Evolutionary conservation across 2,329 filamentous ascomycete genomes (phyloP).

Genomic region (Colletotrichum truncatum): DNA sequence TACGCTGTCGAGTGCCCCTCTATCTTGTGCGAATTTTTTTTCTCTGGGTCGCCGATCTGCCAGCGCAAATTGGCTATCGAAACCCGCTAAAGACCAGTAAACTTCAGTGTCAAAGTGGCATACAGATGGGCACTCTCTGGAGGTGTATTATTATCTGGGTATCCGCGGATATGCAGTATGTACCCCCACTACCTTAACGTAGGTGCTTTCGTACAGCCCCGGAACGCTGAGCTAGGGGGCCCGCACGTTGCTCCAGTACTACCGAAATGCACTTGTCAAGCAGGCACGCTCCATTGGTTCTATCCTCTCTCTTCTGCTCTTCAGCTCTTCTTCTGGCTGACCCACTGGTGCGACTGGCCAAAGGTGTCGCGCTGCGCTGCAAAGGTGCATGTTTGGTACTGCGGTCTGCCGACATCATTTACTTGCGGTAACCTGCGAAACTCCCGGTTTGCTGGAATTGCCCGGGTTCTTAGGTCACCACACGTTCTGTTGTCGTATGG

Average conservation of each 20-base stretch:
- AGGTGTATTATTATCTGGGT: too few relatives aligned
- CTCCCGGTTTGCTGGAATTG: constrained; percentile 22
- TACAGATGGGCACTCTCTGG: too few relatives aligned
- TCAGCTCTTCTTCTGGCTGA: neutral
- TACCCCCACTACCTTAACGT: neutral
- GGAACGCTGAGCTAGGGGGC: neutral
- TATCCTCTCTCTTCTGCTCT: neutral
- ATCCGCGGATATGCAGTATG: neutral
- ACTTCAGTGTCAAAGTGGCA: neutral
- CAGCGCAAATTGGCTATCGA: constrained; percentile 7
- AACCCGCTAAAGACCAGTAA: constrained; percentile 6
- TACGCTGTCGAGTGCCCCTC: constrained; percentile 14
- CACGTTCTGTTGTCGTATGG: neutral
- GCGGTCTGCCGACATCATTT: neutral
- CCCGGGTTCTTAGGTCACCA: constrained; percentile 1
- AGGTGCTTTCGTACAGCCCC: neutral
- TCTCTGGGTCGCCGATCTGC: neutral
- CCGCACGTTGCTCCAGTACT: constrained; percentile 24
- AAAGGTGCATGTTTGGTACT: neutral
- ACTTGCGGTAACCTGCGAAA: neutral
- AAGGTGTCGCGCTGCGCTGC: neutral
- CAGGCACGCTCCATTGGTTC: constrained; percentile 23
- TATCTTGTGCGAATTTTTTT: constrained; percentile 1
- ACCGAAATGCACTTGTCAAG: constrained; percentile 13
- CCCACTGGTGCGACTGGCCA: too few relatives aligned